Evolutionary conservation across 2,329 filamentous ascomycete species (phyloP).

Genomic region (Aaosphaeria arxii): DNA sequence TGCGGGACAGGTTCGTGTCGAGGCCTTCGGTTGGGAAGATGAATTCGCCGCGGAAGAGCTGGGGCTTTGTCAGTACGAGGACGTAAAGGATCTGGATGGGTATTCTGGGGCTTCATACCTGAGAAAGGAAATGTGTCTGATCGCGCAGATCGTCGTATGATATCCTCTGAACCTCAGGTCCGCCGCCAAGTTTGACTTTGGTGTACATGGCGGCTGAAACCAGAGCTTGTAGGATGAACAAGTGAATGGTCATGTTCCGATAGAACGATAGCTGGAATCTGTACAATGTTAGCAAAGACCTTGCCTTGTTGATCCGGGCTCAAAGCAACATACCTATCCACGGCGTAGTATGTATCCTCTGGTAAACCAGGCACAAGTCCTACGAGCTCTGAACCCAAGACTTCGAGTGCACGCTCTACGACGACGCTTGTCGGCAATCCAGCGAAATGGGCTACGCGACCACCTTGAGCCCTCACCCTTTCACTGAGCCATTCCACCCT

Average conservation of each 20-base stretch:
- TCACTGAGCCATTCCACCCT: constrained; percentile 87
- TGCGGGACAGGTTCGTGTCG: constrained; percentile 74
- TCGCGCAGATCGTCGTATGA: constrained; percentile 68
- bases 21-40: constrained; percentile 91
- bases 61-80: constrained; percentile 32
- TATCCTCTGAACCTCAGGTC: constrained; percentile 75
- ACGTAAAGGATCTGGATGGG: constrained; percentile 8
- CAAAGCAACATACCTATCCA: constrained; percentile 60
- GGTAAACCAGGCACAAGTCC: constrained; percentile 74
- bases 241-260: constrained; percentile 97
- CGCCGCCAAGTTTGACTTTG: constrained; percentile 86
- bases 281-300: constrained; percentile 4
- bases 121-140: constrained; percentile 86
- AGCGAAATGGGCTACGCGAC: constrained; percentile 90
- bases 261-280: constrained; percentile 95
- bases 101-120: constrained; percentile 30
- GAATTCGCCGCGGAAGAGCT: constrained; percentile 89
- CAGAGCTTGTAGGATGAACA: constrained; percentile 91
- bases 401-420: constrained; percentile 84
- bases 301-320: neutral
- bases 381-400: constrained; percentile 85
- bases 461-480: constrained; percentile 79
- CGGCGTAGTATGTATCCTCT: constrained; percentile 90
- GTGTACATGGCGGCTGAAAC: constrained; percentile 91
- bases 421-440: constrained; percentile 75